These are phyloP conservation scores for Botryotinia convoluta DNA, from an alignment of 2,329 filamentous ascomycete species.

Conservation along the genomic window DNA sequence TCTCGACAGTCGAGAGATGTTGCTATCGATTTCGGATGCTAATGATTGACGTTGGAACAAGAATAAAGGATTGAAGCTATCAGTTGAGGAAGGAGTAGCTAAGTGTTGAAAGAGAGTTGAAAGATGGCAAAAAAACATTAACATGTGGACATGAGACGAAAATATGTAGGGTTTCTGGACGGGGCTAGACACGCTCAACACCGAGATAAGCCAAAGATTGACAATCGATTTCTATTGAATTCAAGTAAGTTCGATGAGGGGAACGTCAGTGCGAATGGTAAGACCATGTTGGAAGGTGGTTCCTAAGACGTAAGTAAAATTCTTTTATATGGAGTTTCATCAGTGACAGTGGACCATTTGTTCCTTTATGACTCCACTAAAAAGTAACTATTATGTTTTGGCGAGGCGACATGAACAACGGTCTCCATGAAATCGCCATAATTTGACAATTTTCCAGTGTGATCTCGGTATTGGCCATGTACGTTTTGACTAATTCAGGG, in stretches of 20 bases:
- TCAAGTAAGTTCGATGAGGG: slow-evolving; percentile 14
- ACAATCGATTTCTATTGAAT: slow-evolving; percentile 17
- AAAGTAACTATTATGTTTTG: slow-evolving; percentile 19
- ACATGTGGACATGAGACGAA: slow-evolving; percentile 4
- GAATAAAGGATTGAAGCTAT: background rate
- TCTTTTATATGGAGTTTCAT: slow-evolving; percentile 10
- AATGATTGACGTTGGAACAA: background rate
- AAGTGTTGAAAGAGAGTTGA: background rate
- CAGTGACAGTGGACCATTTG: slow-evolving; percentile 8
- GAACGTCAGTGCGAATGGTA: background rate
- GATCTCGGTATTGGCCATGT: background rate
- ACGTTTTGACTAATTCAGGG: slow-evolving; percentile 6
- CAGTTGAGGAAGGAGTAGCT: slow-evolving; percentile 1
- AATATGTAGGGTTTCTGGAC: slow-evolving; percentile 12
- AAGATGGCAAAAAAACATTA: background rate
- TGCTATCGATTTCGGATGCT: background rate
- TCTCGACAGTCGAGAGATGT: background rate
- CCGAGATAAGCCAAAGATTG: slow-evolving; percentile 19
- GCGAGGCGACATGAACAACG: slow-evolving; percentile 1
- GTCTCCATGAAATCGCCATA: slow-evolving; percentile 1
- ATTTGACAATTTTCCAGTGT: background rate
- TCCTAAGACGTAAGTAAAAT: slow-evolving; percentile 15
- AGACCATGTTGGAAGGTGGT: slow-evolving; percentile 11
- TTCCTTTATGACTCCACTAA: background rate
- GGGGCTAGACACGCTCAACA: slow-evolving; percentile 4